phyloP scores from a whole-genome alignment of 306 rosid species.

The Quercus engelmannii region DNA sequence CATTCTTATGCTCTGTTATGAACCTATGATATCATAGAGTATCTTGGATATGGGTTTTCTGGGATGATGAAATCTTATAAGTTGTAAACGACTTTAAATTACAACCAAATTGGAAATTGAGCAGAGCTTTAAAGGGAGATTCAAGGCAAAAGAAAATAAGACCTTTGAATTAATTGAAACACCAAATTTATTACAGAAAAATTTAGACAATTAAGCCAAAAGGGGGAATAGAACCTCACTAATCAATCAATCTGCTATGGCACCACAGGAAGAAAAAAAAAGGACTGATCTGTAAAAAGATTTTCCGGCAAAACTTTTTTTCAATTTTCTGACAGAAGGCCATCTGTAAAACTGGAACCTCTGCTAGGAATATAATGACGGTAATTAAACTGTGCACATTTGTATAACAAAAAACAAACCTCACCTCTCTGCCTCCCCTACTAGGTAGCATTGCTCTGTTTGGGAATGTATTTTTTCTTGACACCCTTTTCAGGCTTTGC shows the following conservation, averaged over 20 bases:
- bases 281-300: constrained; percentile 29
- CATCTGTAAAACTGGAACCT: constrained; percentile 61
- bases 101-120: neutral
- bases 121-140: no score
- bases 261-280: constrained; percentile 28
- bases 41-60: no score
- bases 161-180: constrained; percentile 14
- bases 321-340: constrained; percentile 65
- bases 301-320: constrained; percentile 46
- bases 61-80: no score
- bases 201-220: constrained; percentile 19
- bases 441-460: constrained; percentile 42
- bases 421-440: constrained; percentile 31
- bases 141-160: neutral
- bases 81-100: no score
- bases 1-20: no score
- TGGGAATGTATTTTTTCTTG: constrained; percentile 53
- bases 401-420: constrained; percentile 38
- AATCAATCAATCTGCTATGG: constrained; percentile 36
- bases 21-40: no score
- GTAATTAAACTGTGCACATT: constrained; percentile 50
- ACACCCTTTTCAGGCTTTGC: constrained; percentile 45
- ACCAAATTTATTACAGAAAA: constrained; percentile 31
- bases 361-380: constrained; percentile 45
- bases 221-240: constrained; percentile 18